Evolutionary conservation across 164 flowering plant species (phyloP).

Genomic region (Stephania yunnanensis): DNA sequence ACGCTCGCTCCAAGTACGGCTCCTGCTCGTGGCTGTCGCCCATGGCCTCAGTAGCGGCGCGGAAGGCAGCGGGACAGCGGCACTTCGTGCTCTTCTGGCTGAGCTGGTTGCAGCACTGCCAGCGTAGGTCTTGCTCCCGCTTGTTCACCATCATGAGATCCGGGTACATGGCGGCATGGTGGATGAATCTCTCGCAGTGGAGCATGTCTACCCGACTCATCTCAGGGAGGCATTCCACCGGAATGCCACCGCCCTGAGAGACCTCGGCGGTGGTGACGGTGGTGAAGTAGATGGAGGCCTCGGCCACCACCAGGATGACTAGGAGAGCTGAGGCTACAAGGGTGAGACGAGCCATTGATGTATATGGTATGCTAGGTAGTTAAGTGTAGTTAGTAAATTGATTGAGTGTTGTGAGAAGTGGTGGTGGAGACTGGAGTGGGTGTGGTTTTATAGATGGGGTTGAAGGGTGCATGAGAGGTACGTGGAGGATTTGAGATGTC

Average conservation of each 20-base stretch:
- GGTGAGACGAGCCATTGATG: neutral
- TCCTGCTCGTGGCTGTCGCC: too few relatives aligned
- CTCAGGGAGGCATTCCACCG: neutral
- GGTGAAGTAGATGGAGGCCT: constrained; percentile 4
- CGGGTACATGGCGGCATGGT: too few relatives aligned
- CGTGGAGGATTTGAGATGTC: neutral
- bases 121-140: too few relatives aligned
- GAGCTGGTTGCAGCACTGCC: too few relatives aligned
- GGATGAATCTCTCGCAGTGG: too few relatives aligned
- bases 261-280: neutral
- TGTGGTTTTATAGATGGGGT: neutral
- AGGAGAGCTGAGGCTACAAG: neutral
- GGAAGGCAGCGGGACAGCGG: too few relatives aligned
- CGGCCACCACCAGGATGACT: neutral
- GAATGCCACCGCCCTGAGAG: neutral
- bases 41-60: too few relatives aligned
- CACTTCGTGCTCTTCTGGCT: too few relatives aligned
- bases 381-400: neutral
- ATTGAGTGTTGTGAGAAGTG: neutral
- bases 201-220: too few relatives aligned
- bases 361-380: neutral
- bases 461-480: too few relatives aligned
- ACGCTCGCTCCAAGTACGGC: too few relatives aligned
- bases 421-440: neutral
- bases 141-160: too few relatives aligned